A percentile compares a stretch with the other conserved stretches of the same genome.
Evolutionary conservation across 768 basidiomycete genomes (phyloP).

Genomic region (Termitomyces sp.): DNA sequence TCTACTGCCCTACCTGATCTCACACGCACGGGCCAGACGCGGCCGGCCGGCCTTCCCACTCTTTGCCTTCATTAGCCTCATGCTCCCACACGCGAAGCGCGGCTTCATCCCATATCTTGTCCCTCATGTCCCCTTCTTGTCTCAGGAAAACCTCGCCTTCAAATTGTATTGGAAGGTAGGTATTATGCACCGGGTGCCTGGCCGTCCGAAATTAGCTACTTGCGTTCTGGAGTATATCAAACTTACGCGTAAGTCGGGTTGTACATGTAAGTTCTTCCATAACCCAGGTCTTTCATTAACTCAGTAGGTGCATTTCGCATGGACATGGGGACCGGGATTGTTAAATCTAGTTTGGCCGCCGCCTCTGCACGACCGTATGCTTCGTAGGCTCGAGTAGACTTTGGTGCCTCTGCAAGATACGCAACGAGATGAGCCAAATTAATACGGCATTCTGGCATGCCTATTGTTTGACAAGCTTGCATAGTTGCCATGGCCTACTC

Average conservation of each 20-base stretch:
- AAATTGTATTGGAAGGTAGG: constrained; percentile 53
- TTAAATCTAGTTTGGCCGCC: constrained; percentile 49
- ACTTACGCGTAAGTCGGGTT: constrained; percentile 56
- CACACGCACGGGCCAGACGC: constrained; percentile 19
- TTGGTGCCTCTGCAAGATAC: constrained; percentile 80
- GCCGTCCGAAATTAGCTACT: background rate
- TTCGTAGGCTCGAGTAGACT: constrained; percentile 76
- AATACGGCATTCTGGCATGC: constrained; percentile 83
- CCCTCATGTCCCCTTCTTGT: constrained; percentile 36
- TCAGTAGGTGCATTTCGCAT: constrained; percentile 77
- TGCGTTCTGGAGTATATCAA: background rate
- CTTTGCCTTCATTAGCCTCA: constrained; percentile 41
- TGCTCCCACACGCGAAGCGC: constrained; percentile 54
- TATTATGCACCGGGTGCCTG: constrained; percentile 65
- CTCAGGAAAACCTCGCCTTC: constrained; percentile 41
- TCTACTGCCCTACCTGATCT: constrained; percentile 6
- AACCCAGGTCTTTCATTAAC: constrained; percentile 68
- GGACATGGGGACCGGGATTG: constrained; percentile 62
- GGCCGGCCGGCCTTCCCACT: constrained; percentile 41
- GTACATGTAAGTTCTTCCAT: constrained; percentile 60
- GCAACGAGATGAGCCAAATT: constrained; percentile 75
- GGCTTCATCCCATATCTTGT: constrained; percentile 60
- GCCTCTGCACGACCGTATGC: constrained; percentile 70
- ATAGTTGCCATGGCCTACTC: constrained; percentile 58
- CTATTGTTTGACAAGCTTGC: constrained; percentile 63